Percentiles rank a stretch among this genome's conserved stretches.
These are phyloP conservation scores for Solanum medicagineum DNA, from an alignment of 257 asterid species.

Conservation along the genomic window DNA sequence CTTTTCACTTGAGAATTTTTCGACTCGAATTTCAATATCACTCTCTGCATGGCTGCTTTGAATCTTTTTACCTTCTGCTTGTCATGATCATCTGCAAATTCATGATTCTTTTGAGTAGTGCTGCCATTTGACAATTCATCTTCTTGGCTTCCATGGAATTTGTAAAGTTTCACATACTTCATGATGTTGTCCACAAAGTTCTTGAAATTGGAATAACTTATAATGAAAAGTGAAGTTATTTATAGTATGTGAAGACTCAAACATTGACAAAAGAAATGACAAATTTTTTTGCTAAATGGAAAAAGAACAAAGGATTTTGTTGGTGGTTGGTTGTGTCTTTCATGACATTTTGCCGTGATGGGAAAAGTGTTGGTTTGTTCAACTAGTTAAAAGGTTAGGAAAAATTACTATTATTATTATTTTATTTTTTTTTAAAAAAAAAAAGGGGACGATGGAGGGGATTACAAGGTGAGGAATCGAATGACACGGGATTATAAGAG, in stretches of 20 bases:
- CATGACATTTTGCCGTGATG: slow-evolving; percentile 15
- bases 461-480: too few species aligned
- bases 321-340: slow-evolving; percentile 24
- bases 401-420: too few species aligned
- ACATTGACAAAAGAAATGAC: slow-evolving; percentile 7
- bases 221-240: background rate
- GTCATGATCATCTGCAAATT: background rate
- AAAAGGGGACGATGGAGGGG: rapidly evolving
- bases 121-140: background rate
- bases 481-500: background rate
- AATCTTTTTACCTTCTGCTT: slow-evolving; percentile 25
- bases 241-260: background rate
- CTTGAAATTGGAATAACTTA: background rate
- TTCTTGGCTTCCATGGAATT: slow-evolving; percentile 20
- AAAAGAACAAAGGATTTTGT: background rate
- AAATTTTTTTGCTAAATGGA: background rate
- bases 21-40: slow-evolving; percentile 1
- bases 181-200: background rate
- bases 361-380: slow-evolving; percentile 8
- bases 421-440: too few species aligned
- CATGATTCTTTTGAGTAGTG: background rate
- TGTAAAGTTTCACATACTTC: slow-evolving; percentile 36
- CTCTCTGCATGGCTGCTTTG: slow-evolving; percentile 27
- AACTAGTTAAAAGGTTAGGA: background rate
- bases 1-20: slow-evolving; percentile 1